phyloP scores from a whole-genome alignment of 345 rosid genomes.

The Populus simonii region DNA sequence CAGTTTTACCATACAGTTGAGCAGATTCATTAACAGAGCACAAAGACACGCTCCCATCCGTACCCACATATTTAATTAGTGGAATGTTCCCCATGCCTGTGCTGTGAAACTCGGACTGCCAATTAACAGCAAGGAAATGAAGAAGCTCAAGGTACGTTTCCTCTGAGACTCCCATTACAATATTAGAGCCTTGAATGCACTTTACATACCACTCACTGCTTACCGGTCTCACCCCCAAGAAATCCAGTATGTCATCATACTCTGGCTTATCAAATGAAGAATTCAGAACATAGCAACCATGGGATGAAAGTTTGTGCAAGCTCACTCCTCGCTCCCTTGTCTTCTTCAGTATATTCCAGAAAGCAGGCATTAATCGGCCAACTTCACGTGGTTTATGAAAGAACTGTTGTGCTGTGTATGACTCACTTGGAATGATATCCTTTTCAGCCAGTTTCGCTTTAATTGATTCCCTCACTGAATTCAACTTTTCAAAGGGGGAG shows the following conservation, averaged over 20 bases:
- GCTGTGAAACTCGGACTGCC: constrained; percentile 36
- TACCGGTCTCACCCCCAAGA: constrained; percentile 49
- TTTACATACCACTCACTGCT: constrained; percentile 52
- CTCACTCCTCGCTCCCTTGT: constrained; percentile 49
- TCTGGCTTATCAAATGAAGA: constrained; percentile 41
- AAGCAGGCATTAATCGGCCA: constrained; percentile 52
- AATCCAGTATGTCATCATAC: constrained; percentile 40
- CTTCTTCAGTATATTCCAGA: constrained; percentile 53
- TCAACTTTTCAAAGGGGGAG: constrained; percentile 35
- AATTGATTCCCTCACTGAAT: constrained; percentile 45
- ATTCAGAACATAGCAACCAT: constrained; percentile 44
- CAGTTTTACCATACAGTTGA: too few relatives aligned
- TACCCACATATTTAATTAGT: constrained; percentile 44
- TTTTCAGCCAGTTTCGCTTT: constrained; percentile 32
- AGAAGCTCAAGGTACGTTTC: constrained; percentile 48
- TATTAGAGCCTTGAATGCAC: constrained; percentile 55
- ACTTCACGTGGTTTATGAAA: constrained; percentile 60
- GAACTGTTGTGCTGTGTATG: constrained; percentile 47
- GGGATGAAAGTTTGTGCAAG: constrained; percentile 60
- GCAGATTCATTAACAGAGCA: constrained; percentile 28
- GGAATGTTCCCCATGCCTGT: constrained; percentile 42
- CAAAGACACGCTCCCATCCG: constrained; percentile 33
- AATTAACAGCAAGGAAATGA: constrained; percentile 45
- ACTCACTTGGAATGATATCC: constrained; percentile 55
- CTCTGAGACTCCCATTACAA: constrained; percentile 43